Percentiles rank a stretch among this genome's conserved stretches.
phyloP scores from a whole-genome alignment of 2,329 filamentous ascomycete genomes.

The Pseudomassariella vexata region DNA sequence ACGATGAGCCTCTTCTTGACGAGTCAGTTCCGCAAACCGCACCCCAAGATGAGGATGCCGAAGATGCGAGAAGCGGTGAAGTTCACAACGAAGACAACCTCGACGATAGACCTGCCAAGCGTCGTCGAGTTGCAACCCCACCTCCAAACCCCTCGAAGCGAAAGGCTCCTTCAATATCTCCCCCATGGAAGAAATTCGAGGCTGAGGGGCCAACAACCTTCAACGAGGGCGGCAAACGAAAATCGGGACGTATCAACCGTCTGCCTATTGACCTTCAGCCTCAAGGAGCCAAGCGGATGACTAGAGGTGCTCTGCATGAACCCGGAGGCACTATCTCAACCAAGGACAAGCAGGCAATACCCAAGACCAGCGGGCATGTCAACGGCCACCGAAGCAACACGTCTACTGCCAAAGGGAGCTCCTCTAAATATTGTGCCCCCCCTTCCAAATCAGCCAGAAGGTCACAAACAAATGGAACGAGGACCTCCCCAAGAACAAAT shows the following conservation, averaged over 20 bases:
- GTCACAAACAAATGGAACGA: conserved; percentile 12
- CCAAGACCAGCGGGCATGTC: conserved; percentile 22
- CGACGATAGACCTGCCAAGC: conserved; percentile 54
- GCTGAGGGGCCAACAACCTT: conserved; percentile 87
- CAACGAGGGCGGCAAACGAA: conserved; percentile 64
- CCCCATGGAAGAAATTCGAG: conserved; percentile 85
- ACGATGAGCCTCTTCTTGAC: conserved; percentile 14
- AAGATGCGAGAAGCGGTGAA: conserved; percentile 13
- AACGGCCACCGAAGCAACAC: conserved; percentile 22
- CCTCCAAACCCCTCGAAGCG: conserved; percentile 28
- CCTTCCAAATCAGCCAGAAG: conserved; percentile 17
- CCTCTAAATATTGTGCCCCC: conserved; percentile 17
- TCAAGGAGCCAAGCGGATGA: conserved; percentile 44
- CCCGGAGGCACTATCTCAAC: conserved; percentile 26
- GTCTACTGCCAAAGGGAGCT: conserved; percentile 22
- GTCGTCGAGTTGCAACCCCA: conserved; percentile 51
- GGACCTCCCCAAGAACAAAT: conserved; percentile 15
- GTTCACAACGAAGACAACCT: conserved; percentile 24
- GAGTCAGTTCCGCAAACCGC: conserved; percentile 5
- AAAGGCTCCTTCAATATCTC: conserved; percentile 53
- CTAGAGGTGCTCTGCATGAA: conserved; percentile 37
- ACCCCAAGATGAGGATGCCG: conserved; percentile 22
- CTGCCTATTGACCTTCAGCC: conserved; percentile 48
- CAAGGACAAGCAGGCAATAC: conserved; percentile 21
- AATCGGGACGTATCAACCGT: conserved; percentile 59